Evolutionary conservation across 352 stramenopile genomes (phyloP).

Genomic region (Peronospora farinosa): DNA sequence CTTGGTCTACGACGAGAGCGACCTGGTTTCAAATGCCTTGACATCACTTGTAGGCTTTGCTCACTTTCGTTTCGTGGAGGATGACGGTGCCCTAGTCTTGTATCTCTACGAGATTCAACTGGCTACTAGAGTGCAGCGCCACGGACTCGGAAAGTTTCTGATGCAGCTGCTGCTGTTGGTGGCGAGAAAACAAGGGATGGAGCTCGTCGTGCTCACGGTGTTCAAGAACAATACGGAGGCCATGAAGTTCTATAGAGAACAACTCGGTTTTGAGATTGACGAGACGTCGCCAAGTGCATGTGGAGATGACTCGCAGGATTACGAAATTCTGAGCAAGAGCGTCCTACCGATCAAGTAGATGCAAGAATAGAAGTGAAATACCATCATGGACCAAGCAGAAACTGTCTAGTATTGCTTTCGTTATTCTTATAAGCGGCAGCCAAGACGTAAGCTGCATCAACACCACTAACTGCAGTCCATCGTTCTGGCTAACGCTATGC

Average conservation of each 20-base stretch:
- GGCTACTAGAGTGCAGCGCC: conserved; percentile 42
- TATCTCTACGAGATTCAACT: conserved; percentile 95
- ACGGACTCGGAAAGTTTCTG: conserved; percentile 86
- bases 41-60: conserved; percentile 61
- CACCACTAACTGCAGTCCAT: too few relatives aligned
- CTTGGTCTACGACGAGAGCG: conserved; percentile 36
- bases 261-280: conserved; percentile 85
- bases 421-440: background rate
- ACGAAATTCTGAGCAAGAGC: conserved; percentile 81
- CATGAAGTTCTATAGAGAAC: conserved; percentile 87
- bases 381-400: background rate
- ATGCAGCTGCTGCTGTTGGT: conserved; percentile 88
- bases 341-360: conserved; percentile 29
- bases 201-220: conserved; percentile 91
- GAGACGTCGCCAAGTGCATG: conserved; percentile 84
- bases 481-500: too few relatives aligned
- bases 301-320: conserved; percentile 65
- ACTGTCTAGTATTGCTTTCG: background rate
- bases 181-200: conserved; percentile 67
- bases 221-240: conserved; percentile 87
- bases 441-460: too few relatives aligned
- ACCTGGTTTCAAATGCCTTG: background rate
- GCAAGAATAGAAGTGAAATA: conserved; percentile 14
- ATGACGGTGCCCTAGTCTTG: conserved; percentile 85
- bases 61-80: conserved; percentile 91